A percentile compares a stretch with the other conserved stretches of the same genome.
phyloP scores from a whole-genome alignment of 768 basidiomycete species.

The Dentipellis sp. region DNA sequence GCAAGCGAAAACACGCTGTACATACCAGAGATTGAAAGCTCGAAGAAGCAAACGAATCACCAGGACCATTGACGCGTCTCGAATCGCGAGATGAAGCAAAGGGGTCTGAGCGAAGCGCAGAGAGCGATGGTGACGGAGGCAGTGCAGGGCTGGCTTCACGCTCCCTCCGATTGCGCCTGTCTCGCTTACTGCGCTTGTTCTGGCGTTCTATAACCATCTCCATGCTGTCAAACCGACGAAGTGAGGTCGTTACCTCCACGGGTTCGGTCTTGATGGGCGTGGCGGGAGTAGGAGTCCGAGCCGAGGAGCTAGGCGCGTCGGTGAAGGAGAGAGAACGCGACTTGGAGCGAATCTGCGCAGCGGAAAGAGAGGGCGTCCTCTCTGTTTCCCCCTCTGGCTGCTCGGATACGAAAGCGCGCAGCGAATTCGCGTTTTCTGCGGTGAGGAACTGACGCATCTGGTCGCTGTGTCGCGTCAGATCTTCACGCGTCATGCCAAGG shows the following conservation, averaged over 20 bases:
- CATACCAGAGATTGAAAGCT: constrained; percentile 4
- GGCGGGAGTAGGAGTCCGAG: constrained; percentile 33
- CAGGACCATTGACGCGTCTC: constrained; percentile 18
- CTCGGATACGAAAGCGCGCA: constrained; percentile 34
- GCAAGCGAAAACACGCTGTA: neutral
- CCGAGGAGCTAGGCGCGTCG: constrained; percentile 31
- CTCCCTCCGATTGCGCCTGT: constrained; percentile 40
- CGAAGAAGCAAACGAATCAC: constrained; percentile 3
- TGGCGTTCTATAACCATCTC: constrained; percentile 70
- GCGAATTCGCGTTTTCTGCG: constrained; percentile 35
- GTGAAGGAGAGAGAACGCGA: constrained; percentile 36
- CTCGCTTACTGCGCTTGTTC: constrained; percentile 42
- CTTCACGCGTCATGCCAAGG: constrained; percentile 70
- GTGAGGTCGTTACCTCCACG: constrained; percentile 36
- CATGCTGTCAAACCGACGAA: constrained; percentile 65
- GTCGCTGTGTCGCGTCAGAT: constrained; percentile 60
- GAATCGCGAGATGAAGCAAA: constrained; percentile 49
- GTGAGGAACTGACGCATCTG: constrained; percentile 77
- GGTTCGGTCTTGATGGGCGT: constrained; percentile 62
- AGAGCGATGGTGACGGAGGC: constrained; percentile 17
- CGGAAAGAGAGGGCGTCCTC: constrained; percentile 5
- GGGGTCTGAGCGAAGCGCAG: constrained; percentile 36
- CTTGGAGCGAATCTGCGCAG: constrained; percentile 16
- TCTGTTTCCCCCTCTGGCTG: constrained; percentile 24
- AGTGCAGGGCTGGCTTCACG: constrained; percentile 23